These are phyloP conservation scores for Ichthyophthirius multifiliis DNA, from an alignment of 169 alveolate genomes.

Conservation along the genomic window DNA sequence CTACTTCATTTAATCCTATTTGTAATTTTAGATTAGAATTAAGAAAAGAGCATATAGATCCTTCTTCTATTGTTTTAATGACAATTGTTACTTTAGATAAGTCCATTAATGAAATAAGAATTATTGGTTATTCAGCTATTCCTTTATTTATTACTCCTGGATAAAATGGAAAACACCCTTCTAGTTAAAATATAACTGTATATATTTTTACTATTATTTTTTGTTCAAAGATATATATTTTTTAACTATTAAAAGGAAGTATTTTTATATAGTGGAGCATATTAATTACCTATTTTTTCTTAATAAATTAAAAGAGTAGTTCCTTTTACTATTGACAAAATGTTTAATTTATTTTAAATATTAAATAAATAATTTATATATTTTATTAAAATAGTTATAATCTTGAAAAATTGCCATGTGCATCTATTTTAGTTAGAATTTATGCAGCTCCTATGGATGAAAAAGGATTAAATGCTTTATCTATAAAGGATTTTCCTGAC, in stretches of 20 bases:
- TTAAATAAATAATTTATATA: neutral
- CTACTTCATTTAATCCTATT: slow-evolving; percentile 53
- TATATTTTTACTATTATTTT: neutral
- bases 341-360: slow-evolving; percentile 12
- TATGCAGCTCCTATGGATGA: slow-evolving; percentile 52
- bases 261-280: slow-evolving; percentile 53
- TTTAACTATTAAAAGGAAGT: neutral
- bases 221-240: neutral
- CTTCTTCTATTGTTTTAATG: slow-evolving; percentile 53
- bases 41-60: slow-evolving; percentile 55
- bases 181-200: slow-evolving; percentile 42
- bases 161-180: slow-evolving; percentile 23
- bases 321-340: slow-evolving; percentile 54
- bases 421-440: slow-evolving; percentile 62
- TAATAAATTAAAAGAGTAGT: slow-evolving; percentile 39
- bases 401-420: slow-evolving; percentile 68
- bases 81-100: slow-evolving; percentile 62
- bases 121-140: slow-evolving; percentile 61
- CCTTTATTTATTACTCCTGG: slow-evolving; percentile 52
- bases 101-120: slow-evolving; percentile 38
- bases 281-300: slow-evolving; percentile 61
- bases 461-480: slow-evolving; percentile 51
- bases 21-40: slow-evolving; percentile 65
- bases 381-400: neutral
- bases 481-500: slow-evolving; percentile 50